These are phyloP conservation scores for Aspergillus sp. DNA, from an alignment of 2,329 filamentous ascomycete species.

Conservation along the genomic window DNA sequence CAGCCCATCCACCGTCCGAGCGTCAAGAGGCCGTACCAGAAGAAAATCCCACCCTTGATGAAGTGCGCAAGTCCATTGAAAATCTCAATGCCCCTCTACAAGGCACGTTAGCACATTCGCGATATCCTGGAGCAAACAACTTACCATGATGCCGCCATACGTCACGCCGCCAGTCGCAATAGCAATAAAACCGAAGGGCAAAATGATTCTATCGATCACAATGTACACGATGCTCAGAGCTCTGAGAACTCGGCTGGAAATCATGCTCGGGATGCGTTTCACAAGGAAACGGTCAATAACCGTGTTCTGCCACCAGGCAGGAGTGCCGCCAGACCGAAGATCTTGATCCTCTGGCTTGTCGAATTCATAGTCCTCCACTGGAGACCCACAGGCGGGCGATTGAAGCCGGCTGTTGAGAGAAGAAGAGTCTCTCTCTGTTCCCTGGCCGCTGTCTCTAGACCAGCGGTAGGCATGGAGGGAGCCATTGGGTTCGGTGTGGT, in stretches of 20 bases:
- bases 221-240: constrained; percentile 54
- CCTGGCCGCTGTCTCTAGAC: constrained; percentile 65
- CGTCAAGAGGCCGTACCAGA: constrained; percentile 82
- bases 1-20: constrained; percentile 83
- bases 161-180: constrained; percentile 64
- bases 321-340: constrained; percentile 24
- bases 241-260: constrained; percentile 49
- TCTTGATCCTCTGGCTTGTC: constrained; percentile 37
- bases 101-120: constrained; percentile 4
- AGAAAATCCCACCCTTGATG: constrained; percentile 90
- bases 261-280: constrained; percentile 45
- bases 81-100: constrained; percentile 55
- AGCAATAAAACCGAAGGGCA: constrained; percentile 67
- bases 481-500: constrained; percentile 33
- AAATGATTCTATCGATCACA: constrained; percentile 63
- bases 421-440: constrained; percentile 59
- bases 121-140: constrained; percentile 26
- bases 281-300: constrained; percentile 45
- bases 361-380: constrained; percentile 41
- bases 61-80: constrained; percentile 88
- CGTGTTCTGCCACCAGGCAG: constrained; percentile 38
- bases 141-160: constrained; percentile 76
- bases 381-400: constrained; percentile 48
- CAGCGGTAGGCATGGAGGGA: constrained; percentile 42
- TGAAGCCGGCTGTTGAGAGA: constrained; percentile 57